Conservation (phyloP, 148 eudicot species). For the Nepenthes gracilis region DNA sequence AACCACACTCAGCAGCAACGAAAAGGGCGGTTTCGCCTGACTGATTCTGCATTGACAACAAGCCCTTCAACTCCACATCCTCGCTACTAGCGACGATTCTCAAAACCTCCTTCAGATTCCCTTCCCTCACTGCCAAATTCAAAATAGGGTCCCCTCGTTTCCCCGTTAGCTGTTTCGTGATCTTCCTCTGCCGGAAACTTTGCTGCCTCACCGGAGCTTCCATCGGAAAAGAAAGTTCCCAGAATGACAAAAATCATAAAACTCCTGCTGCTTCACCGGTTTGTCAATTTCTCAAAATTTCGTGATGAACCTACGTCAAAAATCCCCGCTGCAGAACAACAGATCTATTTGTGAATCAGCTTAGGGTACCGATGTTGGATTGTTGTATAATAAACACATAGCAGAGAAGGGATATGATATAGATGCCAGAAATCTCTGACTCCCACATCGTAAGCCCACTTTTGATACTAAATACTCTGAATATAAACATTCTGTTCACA, state of each 20-base stretch:
- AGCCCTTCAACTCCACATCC: constrained; percentile 22
- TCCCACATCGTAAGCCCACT: background rate
- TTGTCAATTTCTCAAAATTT: background rate
- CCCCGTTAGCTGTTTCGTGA: constrained; percentile 29
- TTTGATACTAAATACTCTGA: no score
- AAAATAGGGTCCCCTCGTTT: constrained; percentile 37
- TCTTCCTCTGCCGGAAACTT: constrained; percentile 24
- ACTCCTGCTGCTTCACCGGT: background rate
- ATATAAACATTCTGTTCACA: no score
- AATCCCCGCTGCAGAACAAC: background rate
- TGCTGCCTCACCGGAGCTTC: constrained; percentile 23
- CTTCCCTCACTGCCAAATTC: constrained; percentile 39
- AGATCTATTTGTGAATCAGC: background rate
- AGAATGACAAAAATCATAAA: background rate
- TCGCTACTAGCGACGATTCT: constrained; percentile 19
- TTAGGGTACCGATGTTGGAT: background rate
- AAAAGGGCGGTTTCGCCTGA: constrained; percentile 45
- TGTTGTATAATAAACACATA: background rate
- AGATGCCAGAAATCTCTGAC: background rate
- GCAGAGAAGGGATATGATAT: background rate
- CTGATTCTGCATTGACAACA: constrained; percentile 37
- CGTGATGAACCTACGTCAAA: background rate
- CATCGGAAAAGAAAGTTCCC: constrained; percentile 3
- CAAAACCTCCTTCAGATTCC: constrained; percentile 20
- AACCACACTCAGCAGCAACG: constrained; percentile 40